Base-by-base conservation (phyloP, 352 stramenopile species). In the Phytophthora pisi region DNA sequence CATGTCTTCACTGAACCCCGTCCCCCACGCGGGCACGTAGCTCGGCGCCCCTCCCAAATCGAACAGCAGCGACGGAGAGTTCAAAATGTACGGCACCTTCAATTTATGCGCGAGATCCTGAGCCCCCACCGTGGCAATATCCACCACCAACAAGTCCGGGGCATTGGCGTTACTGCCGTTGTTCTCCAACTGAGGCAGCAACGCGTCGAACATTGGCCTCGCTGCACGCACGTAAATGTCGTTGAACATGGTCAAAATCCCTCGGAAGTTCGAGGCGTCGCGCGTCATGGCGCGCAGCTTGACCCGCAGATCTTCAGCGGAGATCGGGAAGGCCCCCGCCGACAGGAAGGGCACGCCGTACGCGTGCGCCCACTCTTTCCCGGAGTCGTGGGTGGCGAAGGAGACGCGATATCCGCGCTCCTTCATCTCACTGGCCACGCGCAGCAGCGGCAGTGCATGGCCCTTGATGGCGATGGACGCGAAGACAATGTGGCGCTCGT, bases 191-290 rank as follows among this genome's bases (percentile, higher is more conserved):
- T 89, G 77, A 15, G 78, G 72, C 28, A 92, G 57, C 18, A 97
- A 60, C 5, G 83, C 79, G 34, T 93, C 82, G 62, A 84, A 96
- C 85, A 97, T 94, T 9, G 86, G 84, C 0, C 80, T 81, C 13
- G 84, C 86, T 3, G 88, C 84, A 11, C 79, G 81, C 10, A 95
- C 77, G 75, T 93, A 95, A 42, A 95, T 90, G 57, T 96, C 88
- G 70, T 88, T 95, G 71, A 96, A 92, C 83, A 96, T 94, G 64
- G 85, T 93, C 42, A 96, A 62, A 72, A 96, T 93, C 43, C 86
- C 86, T 51, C 86, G 81, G 60, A 96, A 94, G 64, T 88, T 94
- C 56, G 84, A 93, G 42, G 85, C 81, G 67, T 96, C 86, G 31
- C 84, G 79, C 45, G 86, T 93, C 81, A 96, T 93, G 23, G 74